Conservation (phyloP, 2,329 filamentous ascomycete species). For the Sclerotinia nivalis region DNA sequence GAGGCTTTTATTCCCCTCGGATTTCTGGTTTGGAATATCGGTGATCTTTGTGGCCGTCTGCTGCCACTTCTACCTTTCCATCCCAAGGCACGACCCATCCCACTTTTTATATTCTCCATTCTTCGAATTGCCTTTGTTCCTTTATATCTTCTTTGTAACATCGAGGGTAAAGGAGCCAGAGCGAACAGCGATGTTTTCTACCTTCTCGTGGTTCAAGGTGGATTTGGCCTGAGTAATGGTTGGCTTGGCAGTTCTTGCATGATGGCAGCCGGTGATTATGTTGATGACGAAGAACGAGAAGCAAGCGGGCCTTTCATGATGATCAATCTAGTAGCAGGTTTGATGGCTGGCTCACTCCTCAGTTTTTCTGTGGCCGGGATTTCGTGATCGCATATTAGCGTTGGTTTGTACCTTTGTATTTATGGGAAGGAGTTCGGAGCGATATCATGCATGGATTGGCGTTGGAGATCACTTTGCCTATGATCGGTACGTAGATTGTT, state of each 20-base stretch:
- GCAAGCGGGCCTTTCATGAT: constrained; percentile 94
- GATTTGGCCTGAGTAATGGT: constrained; percentile 84
- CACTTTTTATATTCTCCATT: constrained; percentile 68
- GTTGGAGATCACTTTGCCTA: neutral
- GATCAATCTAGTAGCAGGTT: constrained; percentile 78
- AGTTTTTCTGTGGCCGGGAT: constrained; percentile 70
- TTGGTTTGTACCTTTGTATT: constrained; percentile 10
- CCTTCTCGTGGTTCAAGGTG: constrained; percentile 75
- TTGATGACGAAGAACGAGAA: constrained; percentile 79
- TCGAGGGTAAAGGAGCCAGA: constrained; percentile 71
- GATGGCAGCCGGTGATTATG: constrained; percentile 84
- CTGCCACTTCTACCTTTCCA: constrained; percentile 59
- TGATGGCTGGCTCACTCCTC: constrained; percentile 82
- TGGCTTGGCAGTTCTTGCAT: constrained; percentile 86
- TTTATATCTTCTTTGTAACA: constrained; percentile 86
- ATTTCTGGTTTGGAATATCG: constrained; percentile 91
- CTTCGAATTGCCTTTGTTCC: constrained; percentile 72
- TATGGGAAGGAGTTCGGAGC: constrained; percentile 16
- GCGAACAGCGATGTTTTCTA: constrained; percentile 87
- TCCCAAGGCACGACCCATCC: constrained; percentile 61
- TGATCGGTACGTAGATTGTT: neutral
- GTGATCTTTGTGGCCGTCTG: constrained; percentile 78
- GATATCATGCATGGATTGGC: constrained; percentile 15
- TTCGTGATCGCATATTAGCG: constrained; percentile 9
- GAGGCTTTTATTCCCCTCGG: constrained; percentile 84